Evolutionary conservation across 108 stramenopile species (phyloP).

Genomic region (Conticribra weissflogii): DNA sequence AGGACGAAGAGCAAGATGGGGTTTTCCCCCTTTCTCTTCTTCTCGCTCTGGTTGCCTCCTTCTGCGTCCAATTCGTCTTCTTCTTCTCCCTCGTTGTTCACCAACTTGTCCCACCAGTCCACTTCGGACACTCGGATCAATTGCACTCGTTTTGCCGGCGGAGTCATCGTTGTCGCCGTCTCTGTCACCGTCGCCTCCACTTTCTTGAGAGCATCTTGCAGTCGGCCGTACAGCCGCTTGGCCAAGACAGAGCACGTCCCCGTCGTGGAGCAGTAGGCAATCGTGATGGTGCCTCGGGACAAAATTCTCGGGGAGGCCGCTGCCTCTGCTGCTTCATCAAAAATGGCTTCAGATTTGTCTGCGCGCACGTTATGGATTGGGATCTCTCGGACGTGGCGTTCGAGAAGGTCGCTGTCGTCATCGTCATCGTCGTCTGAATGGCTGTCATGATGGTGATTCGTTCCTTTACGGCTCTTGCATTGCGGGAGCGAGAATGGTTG

Average conservation of each 20-base stretch:
- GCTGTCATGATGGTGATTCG: too few relatives aligned
- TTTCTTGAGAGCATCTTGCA: constrained; percentile 7
- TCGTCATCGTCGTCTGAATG: too few relatives aligned
- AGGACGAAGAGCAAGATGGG: constrained; percentile 67
- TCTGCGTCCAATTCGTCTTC: constrained; percentile 37
- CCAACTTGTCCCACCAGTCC: constrained; percentile 93
- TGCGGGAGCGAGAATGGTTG: not conserved
- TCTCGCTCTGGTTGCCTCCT: not conserved
- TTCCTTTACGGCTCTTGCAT: not conserved
- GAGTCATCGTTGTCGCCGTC: not conserved
- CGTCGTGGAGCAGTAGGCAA: constrained; percentile 81
- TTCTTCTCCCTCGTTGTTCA: constrained; percentile 73
- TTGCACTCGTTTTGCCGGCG: constrained; percentile 2
- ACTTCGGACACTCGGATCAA: constrained; percentile 62
- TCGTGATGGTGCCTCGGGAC: constrained; percentile 58
- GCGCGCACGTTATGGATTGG: too few relatives aligned
- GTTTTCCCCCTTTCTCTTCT: not conserved
- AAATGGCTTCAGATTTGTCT: not conserved
- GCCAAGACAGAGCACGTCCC: constrained; percentile 74
- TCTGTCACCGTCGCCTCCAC: not conserved
- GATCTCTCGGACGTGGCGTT: too few relatives aligned
- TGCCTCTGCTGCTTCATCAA: not conserved
- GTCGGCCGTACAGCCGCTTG: constrained; percentile 27
- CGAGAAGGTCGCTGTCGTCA: too few relatives aligned
- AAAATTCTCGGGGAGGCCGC: constrained; percentile 1